Conservation (phyloP, 2,329 filamentous ascomycete species). For the Aspergillus sergii region DNA sequence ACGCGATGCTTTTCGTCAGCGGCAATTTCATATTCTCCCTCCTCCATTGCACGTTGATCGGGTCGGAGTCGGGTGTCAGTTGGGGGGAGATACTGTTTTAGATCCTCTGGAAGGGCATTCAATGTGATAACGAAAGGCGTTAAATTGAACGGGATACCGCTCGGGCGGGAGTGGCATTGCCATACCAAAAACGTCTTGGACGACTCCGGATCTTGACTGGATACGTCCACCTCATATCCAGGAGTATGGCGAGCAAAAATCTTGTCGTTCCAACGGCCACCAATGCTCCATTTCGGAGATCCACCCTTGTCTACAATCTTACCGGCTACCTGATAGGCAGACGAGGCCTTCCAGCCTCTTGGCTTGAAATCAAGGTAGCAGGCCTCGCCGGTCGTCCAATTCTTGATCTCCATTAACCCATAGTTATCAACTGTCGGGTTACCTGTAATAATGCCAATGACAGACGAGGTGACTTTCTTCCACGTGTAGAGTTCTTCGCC, state of each 20-base stretch:
- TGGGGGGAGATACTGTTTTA: constrained; percentile 76
- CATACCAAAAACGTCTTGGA: constrained; percentile 83
- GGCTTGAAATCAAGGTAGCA: constrained; percentile 90
- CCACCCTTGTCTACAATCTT: constrained; percentile 80
- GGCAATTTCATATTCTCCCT: constrained; percentile 93
- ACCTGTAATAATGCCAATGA: constrained; percentile 97
- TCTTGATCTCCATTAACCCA: constrained; percentile 94
- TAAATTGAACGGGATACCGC: constrained; percentile 91
- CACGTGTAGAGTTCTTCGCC: constrained; percentile 91
- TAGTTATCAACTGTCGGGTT: constrained; percentile 98
- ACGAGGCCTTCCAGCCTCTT: constrained; percentile 92
- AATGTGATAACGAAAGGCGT: constrained; percentile 95
- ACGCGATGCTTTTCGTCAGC: constrained; percentile 92
- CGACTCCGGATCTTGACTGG: constrained; percentile 62
- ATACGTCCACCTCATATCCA: constrained; percentile 70
- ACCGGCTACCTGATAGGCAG: constrained; percentile 83
- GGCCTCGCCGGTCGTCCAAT: constrained; percentile 93
- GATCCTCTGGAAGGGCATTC: constrained; percentile 85
- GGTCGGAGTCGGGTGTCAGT: constrained; percentile 92
- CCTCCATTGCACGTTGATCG: constrained; percentile 97
- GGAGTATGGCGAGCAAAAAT: constrained; percentile 92
- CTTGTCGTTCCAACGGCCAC: constrained; percentile 96
- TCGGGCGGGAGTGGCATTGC: constrained; percentile 80
- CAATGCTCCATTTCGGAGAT: constrained; percentile 84
- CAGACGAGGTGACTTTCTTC: constrained; percentile 97